Evolutionary conservation across 352 stramenopile genomes (phyloP), one percentile per base, ranked within the genome.

Genomic region (Phytopythium aichiense): DNA sequence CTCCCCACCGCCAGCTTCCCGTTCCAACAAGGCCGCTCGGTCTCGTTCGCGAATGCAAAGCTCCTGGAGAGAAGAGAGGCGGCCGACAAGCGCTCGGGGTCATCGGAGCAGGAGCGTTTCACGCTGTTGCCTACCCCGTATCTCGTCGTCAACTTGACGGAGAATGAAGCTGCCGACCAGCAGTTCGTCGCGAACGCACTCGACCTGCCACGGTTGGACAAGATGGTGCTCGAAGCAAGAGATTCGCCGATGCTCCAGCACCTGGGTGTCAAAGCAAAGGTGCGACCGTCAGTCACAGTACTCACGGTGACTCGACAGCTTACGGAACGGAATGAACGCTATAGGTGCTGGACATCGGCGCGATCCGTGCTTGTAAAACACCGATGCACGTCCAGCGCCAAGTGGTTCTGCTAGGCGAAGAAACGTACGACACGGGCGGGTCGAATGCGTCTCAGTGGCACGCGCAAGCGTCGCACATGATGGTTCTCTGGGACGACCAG

Each of bases 401-500:
- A 73, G 79, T 88, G 23, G 73, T 91, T 60, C 62, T 91, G 55
- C 57, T 90, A 6, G 73, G 74, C 33, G 77, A 87, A 25, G 60
- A 20, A 22, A 18, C 18, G 12, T 18, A 2, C 23, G 48, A 37
- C 13, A 37, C 43, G 12, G 43, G 43, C 9, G 48, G 28, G 4
- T n/a, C n/a, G 48, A 37, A 5, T 7, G 48, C 25, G 23, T 54
- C 52, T 0, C 66, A 77, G 48, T 56, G 56, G 25, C 51, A 60
- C 50, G 59, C 55, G 20, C 65, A 74, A 64, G 64, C 60, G 0
- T 76, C 80, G 16, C 76, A 88, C 46, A 62, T 86, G 56, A 73
- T 88, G 46, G 72, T 90, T 25, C 57, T 90, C 4, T 90, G 81
- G 81, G 81, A 88, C 35, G 81, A 90, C 15, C 81, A 90, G 69